These are phyloP conservation scores for Xerocomus brunneocitrinus DNA, from an alignment of 768 basidiomycete genomes.

Conservation along the genomic window DNA sequence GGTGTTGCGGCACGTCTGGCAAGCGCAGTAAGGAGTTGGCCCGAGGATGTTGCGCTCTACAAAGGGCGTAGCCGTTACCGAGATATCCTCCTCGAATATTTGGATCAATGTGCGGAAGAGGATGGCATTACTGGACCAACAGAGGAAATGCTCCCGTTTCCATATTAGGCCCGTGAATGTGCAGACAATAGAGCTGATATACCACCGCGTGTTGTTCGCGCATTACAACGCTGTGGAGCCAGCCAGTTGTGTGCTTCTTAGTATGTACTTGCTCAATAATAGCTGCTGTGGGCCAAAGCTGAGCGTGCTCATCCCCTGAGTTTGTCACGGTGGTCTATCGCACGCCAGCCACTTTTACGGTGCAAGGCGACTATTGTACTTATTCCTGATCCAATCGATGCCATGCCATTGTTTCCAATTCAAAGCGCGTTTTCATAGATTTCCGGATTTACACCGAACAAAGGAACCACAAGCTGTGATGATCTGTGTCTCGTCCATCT, in stretches of 20 bases:
- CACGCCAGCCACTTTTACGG: background rate
- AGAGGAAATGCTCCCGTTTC: conserved; percentile 15
- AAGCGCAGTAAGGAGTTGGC: conserved; percentile 64
- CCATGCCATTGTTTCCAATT: conserved; percentile 13
- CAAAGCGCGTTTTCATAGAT: conserved; percentile 8
- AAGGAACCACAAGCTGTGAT: conserved; percentile 14
- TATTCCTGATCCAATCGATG: background rate
- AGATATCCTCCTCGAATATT: conserved; percentile 23
- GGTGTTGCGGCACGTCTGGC: conserved; percentile 63
- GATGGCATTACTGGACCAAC: conserved; percentile 14
- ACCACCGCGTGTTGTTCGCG: background rate
- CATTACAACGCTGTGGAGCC: background rate
- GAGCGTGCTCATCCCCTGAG: background rate
- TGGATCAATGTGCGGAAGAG: conserved; percentile 22
- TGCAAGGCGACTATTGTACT: background rate
- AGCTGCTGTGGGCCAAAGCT: background rate
- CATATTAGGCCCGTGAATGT: conserved; percentile 10
- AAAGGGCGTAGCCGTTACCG: conserved; percentile 23
- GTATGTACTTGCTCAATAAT: no score
- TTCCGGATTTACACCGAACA: conserved; percentile 14
- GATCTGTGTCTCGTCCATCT: conserved; percentile 11
- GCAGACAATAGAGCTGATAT: background rate
- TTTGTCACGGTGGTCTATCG: background rate
- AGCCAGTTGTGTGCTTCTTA: background rate
- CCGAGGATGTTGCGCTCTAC: conserved; percentile 47